Conservation (phyloP, 2,329 filamentous ascomycete genomes). For the Bipolaris zeicola region DNA sequence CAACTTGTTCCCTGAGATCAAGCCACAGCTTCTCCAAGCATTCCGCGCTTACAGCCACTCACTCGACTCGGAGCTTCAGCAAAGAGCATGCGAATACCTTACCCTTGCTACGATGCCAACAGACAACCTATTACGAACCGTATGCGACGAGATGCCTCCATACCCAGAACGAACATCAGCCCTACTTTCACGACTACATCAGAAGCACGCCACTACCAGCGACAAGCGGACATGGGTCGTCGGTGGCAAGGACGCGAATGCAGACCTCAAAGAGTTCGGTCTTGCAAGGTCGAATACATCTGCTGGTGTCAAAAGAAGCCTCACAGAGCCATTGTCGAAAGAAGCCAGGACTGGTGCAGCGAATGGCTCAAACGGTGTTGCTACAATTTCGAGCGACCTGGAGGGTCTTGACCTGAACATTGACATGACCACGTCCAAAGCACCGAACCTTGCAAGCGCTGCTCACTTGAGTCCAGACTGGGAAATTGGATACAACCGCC, state of each 20-base stretch:
- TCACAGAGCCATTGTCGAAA: constrained; percentile 61
- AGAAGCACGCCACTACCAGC: constrained; percentile 89
- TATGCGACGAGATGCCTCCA: constrained; percentile 98
- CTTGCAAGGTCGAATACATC: constrained; percentile 69
- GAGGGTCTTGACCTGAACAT: constrained; percentile 80
- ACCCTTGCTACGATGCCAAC: constrained; percentile 82
- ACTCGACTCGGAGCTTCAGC: constrained; percentile 91
- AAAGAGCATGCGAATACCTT: constrained; percentile 94
- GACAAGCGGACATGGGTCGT: constrained; percentile 98
- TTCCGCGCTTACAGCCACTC: constrained; percentile 94
- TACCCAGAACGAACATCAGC: constrained; percentile 95
- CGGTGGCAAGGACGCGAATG: constrained; percentile 93
- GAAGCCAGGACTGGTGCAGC: constrained; percentile 33
- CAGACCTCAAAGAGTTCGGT: constrained; percentile 76
- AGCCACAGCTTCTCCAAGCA: constrained; percentile 87
- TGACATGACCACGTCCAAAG: constrained; percentile 63
- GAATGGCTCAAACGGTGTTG: constrained; percentile 56
- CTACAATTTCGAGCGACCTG: constrained; percentile 63
- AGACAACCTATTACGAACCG: constrained; percentile 88
- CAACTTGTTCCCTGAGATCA: constrained; percentile 98
- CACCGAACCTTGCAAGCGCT: constrained; percentile 87
- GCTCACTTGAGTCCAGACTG: constrained; percentile 93
- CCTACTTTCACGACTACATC: constrained; percentile 86
- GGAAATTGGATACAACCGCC: constrained; percentile 84
- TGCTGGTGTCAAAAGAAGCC: constrained; percentile 82